Percentiles rank a stretch among this genome's conserved stretches.
phyloP scores from a whole-genome alignment of 2,329 filamentous ascomycete genomes.

The Aspergillus sp. region DNA sequence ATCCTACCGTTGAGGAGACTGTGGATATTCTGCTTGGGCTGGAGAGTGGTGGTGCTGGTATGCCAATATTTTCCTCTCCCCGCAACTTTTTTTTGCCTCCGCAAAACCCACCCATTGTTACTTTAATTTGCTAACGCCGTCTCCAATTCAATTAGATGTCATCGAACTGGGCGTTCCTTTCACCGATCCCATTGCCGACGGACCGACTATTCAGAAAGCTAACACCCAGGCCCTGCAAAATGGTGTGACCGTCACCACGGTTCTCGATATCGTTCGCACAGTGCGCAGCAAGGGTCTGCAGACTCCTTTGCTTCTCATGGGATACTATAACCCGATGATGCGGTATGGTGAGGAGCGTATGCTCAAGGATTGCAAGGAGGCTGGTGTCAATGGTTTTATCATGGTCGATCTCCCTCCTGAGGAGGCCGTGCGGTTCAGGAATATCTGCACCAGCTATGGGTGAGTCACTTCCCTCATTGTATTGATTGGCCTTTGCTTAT shows the following conservation, averaged over 20 bases:
- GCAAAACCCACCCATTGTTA: not conserved
- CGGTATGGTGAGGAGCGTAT: slow-evolving; percentile 90
- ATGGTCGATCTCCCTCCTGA: slow-evolving; percentile 95
- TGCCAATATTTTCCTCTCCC: slow-evolving; percentile 16
- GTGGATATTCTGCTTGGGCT: slow-evolving; percentile 78
- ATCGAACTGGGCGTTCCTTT: slow-evolving; percentile 96
- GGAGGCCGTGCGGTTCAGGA: slow-evolving; percentile 70
- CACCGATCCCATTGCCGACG: slow-evolving; percentile 96
- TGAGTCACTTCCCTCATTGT: slow-evolving; percentile 10
- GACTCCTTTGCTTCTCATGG: slow-evolving; percentile 87
- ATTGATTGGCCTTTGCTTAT: not conserved
- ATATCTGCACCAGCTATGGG: slow-evolving; percentile 29
- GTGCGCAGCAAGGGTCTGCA: slow-evolving; percentile 70
- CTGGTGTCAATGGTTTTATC: slow-evolving; percentile 91
- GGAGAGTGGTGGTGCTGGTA: slow-evolving; percentile 87
- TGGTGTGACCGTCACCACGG: slow-evolving; percentile 73
- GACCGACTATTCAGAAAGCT: slow-evolving; percentile 90
- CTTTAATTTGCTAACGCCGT: not conserved
- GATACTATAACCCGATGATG: slow-evolving; percentile 95
- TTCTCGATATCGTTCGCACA: slow-evolving; percentile 75
- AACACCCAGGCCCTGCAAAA: slow-evolving; percentile 88
- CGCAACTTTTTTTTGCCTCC: not conserved
- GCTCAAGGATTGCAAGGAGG: slow-evolving; percentile 72
- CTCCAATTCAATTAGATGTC: slow-evolving; percentile 57
- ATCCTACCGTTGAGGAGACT: slow-evolving; percentile 73